Evolutionary conservation across 1,284 basidiomycete species (phyloP), one percentile per base, ranked within the genome.

Genomic region (Chalciporus piperatoides): DNA sequence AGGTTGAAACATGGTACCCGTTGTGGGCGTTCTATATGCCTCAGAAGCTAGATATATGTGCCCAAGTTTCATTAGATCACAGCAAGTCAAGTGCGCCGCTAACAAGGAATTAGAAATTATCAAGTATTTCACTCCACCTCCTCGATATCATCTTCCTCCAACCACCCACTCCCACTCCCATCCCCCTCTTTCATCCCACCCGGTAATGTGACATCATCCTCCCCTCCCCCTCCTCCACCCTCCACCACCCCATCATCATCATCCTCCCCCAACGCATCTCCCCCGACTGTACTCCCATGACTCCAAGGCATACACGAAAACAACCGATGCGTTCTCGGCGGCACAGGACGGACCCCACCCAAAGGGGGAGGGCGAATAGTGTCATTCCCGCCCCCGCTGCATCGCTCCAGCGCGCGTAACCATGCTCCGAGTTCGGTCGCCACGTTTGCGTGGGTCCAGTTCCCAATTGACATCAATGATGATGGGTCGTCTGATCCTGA

Each of bases 131-230:
- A 63, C 10, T 65, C 57, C 25, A 37, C 49, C 17, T 85, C 81
- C 55, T 84, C 81, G 48, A 88, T 88, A 59, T 86, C 84, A 61
- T 89, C 86, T 14, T 71, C 74, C 47, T 84, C 81, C 58, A 86
- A 61, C 80, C 81, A 86, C 11, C 76, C 78, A n/a, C 76, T 49
- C 21, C 76, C 78, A n/a, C 76, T 49, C 23, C 49, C 46, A 15
- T 59, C 59, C 19, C 63, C 62, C 32, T 56, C 61, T 21, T 62
- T 52, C 44, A 54, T 37, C 21, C 47, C 46, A 35, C 52, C 40
- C 1, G 49, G 58, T 14, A 62, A 57, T 17, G 59, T 63, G 48
- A 62, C 42, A 14, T 58, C 60, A 11, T 60, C 63, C 15, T 65
- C 62, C 12, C 49, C 61, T 3, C 10, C 48, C 19, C 30, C 27